These are phyloP conservation scores for Aspergillus carlsbadensis DNA, from an alignment of 495 filamentous ascomycete genomes.

Conservation along the genomic window DNA sequence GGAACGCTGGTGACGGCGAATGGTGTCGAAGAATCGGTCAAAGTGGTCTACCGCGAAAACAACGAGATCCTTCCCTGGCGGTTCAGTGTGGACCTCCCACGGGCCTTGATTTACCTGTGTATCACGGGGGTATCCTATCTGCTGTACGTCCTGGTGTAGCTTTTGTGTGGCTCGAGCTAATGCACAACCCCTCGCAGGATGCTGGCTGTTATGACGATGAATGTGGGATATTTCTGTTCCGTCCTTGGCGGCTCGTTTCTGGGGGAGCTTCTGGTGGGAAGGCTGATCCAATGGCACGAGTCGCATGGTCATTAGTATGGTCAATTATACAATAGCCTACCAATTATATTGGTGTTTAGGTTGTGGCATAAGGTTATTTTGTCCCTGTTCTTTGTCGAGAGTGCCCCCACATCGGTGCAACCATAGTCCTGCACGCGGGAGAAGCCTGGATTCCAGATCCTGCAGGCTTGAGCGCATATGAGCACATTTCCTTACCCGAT, in stretches of 20 bases:
- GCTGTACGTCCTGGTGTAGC: conserved; percentile 62
- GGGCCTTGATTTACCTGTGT: conserved; percentile 65
- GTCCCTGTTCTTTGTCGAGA: not conserved
- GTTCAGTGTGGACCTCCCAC: conserved; percentile 71
- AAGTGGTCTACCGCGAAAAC: conserved; percentile 59
- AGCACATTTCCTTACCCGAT: conserved; percentile 30
- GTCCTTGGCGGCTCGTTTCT: conserved; percentile 80
- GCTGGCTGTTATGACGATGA: conserved; percentile 98
- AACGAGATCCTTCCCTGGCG: conserved; percentile 62
- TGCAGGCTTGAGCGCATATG: conserved; percentile 27
- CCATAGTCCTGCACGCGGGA: not conserved
- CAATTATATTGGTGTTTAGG: not conserved
- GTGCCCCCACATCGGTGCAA: not conserved
- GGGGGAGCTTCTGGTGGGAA: conserved; percentile 77
- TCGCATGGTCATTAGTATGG: conserved; percentile 4
- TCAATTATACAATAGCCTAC: not conserved
- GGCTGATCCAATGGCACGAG: conserved; percentile 50
- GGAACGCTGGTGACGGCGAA: conserved; percentile 59
- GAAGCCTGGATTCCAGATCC: not conserved
- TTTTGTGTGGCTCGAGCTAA: not conserved
- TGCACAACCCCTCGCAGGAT: conserved; percentile 57
- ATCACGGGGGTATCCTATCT: conserved; percentile 80
- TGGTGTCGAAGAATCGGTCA: conserved; percentile 72
- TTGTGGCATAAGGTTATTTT: not conserved
- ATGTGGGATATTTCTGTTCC: conserved; percentile 92